Conservation (phyloP, 129 eudicot genomes). For the Helichrysum umbraculigerum region DNA sequence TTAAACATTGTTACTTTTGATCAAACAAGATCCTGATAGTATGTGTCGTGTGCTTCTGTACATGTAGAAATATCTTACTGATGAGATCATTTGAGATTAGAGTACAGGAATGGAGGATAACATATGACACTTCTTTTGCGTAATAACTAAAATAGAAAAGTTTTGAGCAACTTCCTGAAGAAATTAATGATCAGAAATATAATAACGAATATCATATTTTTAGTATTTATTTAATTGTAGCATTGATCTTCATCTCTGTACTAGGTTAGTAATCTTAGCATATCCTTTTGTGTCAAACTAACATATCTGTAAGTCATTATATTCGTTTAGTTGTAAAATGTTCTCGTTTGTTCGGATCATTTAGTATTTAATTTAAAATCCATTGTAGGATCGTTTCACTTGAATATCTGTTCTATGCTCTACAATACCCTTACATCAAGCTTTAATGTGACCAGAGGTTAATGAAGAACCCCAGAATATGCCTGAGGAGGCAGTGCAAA, state of each 20-base stretch:
- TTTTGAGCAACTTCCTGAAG: neutral
- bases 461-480: constrained; percentile 38
- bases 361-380: neutral
- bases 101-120: neutral
- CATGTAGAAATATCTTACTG: neutral
- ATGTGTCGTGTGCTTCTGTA: constrained; percentile 1
- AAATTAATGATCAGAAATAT: constrained; percentile 2
- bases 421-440: constrained; percentile 26
- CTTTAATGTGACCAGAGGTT: constrained; percentile 43
- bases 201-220: neutral
- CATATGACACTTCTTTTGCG: neutral
- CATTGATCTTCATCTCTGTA: neutral
- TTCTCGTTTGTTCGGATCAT: neutral
- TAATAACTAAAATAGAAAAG: neutral
- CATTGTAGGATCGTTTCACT: constrained; percentile 4
- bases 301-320: neutral
- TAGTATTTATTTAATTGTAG: neutral
- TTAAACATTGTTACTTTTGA: constrained; percentile 1
- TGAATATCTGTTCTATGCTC: constrained; percentile 10
- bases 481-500: constrained; percentile 36
- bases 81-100: constrained; percentile 11
- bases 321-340: neutral
- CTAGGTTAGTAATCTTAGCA: neutral
- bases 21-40: neutral
- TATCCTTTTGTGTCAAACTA: too few species aligned